Evolutionary conservation across 352 stramenopile genomes (phyloP).

Genomic region (Phytophthora pini): DNA sequence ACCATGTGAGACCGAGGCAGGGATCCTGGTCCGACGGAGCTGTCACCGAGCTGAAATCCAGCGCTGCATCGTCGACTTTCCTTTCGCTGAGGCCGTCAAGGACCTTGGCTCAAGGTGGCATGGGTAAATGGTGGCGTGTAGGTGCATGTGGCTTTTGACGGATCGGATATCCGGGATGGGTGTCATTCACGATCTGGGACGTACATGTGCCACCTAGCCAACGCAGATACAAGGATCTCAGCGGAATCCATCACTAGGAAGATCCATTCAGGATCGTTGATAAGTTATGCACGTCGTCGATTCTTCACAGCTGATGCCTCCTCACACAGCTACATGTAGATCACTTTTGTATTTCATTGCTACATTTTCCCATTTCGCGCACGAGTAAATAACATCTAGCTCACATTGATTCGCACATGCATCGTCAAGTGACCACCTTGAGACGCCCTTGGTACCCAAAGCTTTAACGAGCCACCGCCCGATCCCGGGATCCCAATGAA

Average conservation of each 20-base stretch:
- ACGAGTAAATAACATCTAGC: slow-evolving; percentile 19
- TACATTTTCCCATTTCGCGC: not conserved
- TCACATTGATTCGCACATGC: slow-evolving; percentile 37
- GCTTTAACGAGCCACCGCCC: slow-evolving; percentile 24
- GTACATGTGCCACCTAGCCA: too few species aligned
- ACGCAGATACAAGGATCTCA: not conserved
- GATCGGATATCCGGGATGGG: too few species aligned
- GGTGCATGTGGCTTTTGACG: not conserved
- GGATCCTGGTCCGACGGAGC: slow-evolving; percentile 7
- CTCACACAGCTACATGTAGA: not conserved
- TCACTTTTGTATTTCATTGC: slow-evolving; percentile 9
- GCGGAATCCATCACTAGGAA: not conserved
- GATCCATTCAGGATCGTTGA: not conserved
- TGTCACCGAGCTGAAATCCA: slow-evolving; percentile 15
- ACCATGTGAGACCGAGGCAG: slow-evolving; percentile 7
- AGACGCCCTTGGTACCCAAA: slow-evolving; percentile 28
- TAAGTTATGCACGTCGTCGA: too few species aligned
- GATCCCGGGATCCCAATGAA: slow-evolving; percentile 17
- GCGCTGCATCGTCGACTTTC: slow-evolving; percentile 21
- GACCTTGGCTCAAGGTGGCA: slow-evolving; percentile 1
- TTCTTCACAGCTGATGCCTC: too few species aligned
- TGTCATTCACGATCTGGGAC: too few species aligned
- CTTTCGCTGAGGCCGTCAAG: slow-evolving; percentile 16
- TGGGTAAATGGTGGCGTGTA: not conserved
- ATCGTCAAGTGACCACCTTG: slow-evolving; percentile 30